These are phyloP conservation scores for Aspergillus panamensis DNA, from an alignment of 495 filamentous ascomycete genomes.

Conservation along the genomic window DNA sequence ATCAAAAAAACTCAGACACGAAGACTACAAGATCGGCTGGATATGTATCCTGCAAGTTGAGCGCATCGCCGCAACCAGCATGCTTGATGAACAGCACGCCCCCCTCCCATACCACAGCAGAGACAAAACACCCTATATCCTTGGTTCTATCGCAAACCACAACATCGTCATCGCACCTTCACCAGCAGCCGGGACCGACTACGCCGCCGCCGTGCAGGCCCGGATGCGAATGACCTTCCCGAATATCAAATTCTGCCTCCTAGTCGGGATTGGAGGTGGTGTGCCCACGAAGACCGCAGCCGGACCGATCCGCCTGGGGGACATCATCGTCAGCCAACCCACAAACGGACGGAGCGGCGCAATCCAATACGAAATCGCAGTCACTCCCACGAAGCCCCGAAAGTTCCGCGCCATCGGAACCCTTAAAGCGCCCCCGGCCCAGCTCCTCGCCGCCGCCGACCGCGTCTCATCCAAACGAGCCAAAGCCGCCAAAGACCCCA, in stretches of 20 bases:
- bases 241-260: conserved; percentile 23
- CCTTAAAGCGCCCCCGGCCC: conserved; percentile 31
- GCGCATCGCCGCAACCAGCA: conserved; percentile 23
- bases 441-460: conserved; percentile 24
- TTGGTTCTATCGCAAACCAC: conserved; percentile 29
- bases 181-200: conserved; percentile 22
- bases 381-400: conserved; percentile 12
- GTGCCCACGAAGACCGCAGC: conserved; percentile 23
- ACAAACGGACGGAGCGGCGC: conserved; percentile 20
- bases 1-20: background rate
- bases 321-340: conserved; percentile 33
- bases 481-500: background rate
- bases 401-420: conserved; percentile 35
- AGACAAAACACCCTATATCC: conserved; percentile 31
- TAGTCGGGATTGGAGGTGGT: conserved; percentile 38
- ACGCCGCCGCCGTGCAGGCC: conserved; percentile 23
- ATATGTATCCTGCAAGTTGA: conserved; percentile 33
- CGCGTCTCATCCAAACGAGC: background rate
- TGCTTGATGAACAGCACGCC: conserved; percentile 29
- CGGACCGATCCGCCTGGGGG: conserved; percentile 29
- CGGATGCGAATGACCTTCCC: conserved; percentile 26
- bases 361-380: conserved; percentile 41
- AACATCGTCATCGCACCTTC: conserved; percentile 35
- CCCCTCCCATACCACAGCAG: conserved; percentile 8
- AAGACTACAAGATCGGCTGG: conserved; percentile 34